Conservation (phyloP, 257 asterid genomes). For the Solanum chilense region DNA sequence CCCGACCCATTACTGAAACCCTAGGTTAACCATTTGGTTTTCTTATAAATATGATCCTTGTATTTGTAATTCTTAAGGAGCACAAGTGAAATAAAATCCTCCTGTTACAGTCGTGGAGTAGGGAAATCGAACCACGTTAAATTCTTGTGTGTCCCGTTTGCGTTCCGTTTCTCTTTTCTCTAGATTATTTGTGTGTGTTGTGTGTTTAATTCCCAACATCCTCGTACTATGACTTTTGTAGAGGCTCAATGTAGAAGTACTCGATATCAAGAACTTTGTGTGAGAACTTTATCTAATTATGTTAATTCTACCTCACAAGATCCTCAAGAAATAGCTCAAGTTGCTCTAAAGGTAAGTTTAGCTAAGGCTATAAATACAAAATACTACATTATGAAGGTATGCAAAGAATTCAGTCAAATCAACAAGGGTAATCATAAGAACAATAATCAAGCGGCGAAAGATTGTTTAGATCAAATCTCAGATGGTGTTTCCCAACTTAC, state of each 20-base stretch:
- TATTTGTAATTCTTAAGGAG: too few relatives aligned
- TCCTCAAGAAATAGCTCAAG: conserved; percentile 33
- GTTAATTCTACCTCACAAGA: conserved; percentile 14
- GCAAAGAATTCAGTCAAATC: conserved; percentile 15
- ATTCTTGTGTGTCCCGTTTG: too few relatives aligned
- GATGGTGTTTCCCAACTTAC: conserved; percentile 46
- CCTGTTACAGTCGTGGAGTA: too few relatives aligned
- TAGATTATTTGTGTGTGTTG: too few relatives aligned
- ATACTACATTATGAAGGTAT: conserved; percentile 32
- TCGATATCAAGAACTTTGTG: conserved; percentile 27
- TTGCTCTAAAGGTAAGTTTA: conserved; percentile 40
- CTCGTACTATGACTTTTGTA: conserved; percentile 5
- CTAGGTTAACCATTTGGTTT: too few relatives aligned
- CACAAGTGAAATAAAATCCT: too few relatives aligned
- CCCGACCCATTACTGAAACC: too few relatives aligned
- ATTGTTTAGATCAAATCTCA: conserved; percentile 53
- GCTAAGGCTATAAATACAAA: conserved; percentile 33
- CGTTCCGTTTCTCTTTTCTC: too few relatives aligned
- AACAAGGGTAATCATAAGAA: conserved; percentile 19
- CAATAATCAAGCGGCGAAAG: conserved; percentile 19
- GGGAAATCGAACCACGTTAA: too few relatives aligned
- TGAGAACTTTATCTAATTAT: conserved; percentile 17
- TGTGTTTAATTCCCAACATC: too few relatives aligned
- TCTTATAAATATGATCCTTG: too few relatives aligned
- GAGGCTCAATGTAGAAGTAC: conserved; percentile 37